phyloP scores from a whole-genome alignment of 352 stramenopile species.

The Elongisporangium anandrum region DNA sequence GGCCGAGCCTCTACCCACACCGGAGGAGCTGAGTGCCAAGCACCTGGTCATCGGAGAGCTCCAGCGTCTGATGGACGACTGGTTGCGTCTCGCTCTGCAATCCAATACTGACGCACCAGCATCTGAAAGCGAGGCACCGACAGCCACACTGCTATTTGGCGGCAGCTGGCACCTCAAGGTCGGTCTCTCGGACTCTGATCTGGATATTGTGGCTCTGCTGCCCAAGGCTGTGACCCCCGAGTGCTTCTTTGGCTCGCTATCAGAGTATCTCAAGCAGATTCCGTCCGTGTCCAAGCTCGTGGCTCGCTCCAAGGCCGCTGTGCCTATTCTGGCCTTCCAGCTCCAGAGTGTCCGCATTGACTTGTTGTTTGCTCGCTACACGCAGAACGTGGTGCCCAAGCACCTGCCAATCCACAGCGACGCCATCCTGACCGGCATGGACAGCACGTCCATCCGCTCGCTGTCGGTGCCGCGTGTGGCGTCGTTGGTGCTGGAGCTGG shows the following conservation, averaged over 20 bases:
- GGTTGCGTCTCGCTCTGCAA: constrained; percentile 50
- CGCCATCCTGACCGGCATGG: constrained; percentile 71
- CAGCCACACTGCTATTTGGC: constrained; percentile 63
- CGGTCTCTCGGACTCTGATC: constrained; percentile 62
- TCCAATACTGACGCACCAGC: neutral
- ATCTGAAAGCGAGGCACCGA: constrained; percentile 19
- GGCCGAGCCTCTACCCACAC: constrained; percentile 47
- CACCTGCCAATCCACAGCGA: constrained; percentile 74
- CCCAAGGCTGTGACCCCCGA: constrained; percentile 54
- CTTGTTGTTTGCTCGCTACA: constrained; percentile 72
- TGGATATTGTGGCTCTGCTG: constrained; percentile 76
- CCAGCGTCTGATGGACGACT: constrained; percentile 63
- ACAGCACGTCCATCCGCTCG: constrained; percentile 67
- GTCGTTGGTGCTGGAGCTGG: constrained; percentile 77
- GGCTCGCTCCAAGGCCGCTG: constrained; percentile 62
- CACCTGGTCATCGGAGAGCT: constrained; percentile 78
- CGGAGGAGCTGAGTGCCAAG: constrained; percentile 61
- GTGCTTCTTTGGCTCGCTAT: constrained; percentile 66
- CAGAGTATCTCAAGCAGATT: constrained; percentile 37
- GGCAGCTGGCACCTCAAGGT: constrained; percentile 84
- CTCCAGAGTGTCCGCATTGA: constrained; percentile 65
- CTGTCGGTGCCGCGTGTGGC: constrained; percentile 73
- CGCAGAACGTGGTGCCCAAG: constrained; percentile 60
- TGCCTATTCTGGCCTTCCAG: constrained; percentile 75
- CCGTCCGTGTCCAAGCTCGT: constrained; percentile 54